Evolutionary conservation across 306 rosid species (phyloP).

Genomic region (Begonia loranthoides): DNA sequence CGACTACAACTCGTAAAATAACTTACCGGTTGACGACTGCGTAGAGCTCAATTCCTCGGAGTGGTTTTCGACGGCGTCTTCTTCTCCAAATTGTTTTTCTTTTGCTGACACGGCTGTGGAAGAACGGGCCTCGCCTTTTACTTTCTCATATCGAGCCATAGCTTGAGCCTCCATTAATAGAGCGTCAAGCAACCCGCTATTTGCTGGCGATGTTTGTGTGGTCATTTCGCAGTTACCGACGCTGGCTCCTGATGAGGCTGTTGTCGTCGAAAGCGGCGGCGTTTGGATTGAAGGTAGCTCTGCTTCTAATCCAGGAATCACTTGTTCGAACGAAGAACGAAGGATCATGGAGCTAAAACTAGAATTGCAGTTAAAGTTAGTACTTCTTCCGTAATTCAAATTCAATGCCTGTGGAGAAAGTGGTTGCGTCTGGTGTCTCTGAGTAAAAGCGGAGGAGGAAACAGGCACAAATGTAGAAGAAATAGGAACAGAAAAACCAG

Average conservation of each 20-base stretch:
- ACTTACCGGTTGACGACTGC: slow-evolving; percentile 32
- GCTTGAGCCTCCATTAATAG: slow-evolving; percentile 30
- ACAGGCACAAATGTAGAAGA: slow-evolving; percentile 29
- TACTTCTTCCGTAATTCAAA: slow-evolving; percentile 8
- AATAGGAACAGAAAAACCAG: slow-evolving; percentile 17
- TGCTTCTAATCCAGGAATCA: slow-evolving; percentile 7
- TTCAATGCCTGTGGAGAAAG: slow-evolving; percentile 13
- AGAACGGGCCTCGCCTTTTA: slow-evolving; percentile 12
- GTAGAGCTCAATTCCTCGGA: slow-evolving; percentile 28
- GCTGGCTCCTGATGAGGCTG: slow-evolving; percentile 33
- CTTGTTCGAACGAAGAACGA: slow-evolving; percentile 19
- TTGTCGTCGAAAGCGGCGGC: slow-evolving; percentile 19
- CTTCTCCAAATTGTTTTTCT: slow-evolving; percentile 22
- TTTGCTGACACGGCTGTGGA: slow-evolving; percentile 10
- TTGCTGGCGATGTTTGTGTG: slow-evolving; percentile 12
- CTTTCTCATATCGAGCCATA: slow-evolving; percentile 18
- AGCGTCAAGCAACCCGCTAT: slow-evolving; percentile 51
- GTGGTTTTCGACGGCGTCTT: slow-evolving; percentile 16
- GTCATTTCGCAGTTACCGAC: slow-evolving; percentile 23
- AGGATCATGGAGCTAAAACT: slow-evolving; percentile 9
- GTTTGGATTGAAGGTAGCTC: slow-evolving; percentile 58
- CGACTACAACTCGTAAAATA: background rate
- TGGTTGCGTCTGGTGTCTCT: slow-evolving; percentile 10
- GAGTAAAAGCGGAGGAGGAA: slow-evolving; percentile 21
- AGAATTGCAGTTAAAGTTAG: slow-evolving; percentile 9